These are phyloP conservation scores for Arctium minus DNA, from an alignment of 129 eudicot species.

Conservation along the genomic window DNA sequence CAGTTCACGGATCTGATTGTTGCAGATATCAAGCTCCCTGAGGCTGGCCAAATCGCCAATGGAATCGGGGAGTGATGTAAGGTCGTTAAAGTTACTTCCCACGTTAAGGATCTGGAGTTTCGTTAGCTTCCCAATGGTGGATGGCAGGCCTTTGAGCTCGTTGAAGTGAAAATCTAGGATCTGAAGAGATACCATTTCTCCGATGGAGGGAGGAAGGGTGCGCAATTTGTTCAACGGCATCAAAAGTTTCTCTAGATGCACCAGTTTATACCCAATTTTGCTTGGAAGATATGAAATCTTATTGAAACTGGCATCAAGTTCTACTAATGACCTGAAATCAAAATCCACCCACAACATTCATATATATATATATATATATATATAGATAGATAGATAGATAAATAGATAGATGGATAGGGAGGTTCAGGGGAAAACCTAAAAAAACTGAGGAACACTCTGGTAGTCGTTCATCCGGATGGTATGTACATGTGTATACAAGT, in stretches of 20 bases:
- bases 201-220: slow-evolving; percentile 80
- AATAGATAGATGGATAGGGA: too few relatives aligned
- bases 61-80: slow-evolving; percentile 68
- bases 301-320: slow-evolving; percentile 88
- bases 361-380: too few relatives aligned
- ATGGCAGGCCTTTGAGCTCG: slow-evolving; percentile 82
- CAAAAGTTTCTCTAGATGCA: slow-evolving; percentile 52
- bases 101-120: slow-evolving; percentile 66
- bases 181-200: slow-evolving; percentile 72
- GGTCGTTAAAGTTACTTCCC: slow-evolving; percentile 77
- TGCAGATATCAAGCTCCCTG: slow-evolving; percentile 79
- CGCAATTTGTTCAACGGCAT: slow-evolving; percentile 77
- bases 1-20: slow-evolving; percentile 78
- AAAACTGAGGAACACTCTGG: too few relatives aligned
- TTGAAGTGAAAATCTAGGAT: slow-evolving; percentile 78
- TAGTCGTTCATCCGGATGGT: too few relatives aligned
- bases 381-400: too few relatives aligned
- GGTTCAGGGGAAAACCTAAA: too few relatives aligned
- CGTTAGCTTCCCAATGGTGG: slow-evolving; percentile 57
- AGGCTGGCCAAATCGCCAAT: slow-evolving; percentile 64
- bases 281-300: slow-evolving; percentile 70
- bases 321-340: slow-evolving; percentile 66
- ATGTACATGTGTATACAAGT: too few relatives aligned
- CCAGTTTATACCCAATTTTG: slow-evolving; percentile 71
- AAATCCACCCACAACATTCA: neutral